A percentile compares a stretch with the other conserved stretches of the same genome.
Conservation (phyloP, 768 basidiomycete genomes). For the Boletus patriciae region DNA sequence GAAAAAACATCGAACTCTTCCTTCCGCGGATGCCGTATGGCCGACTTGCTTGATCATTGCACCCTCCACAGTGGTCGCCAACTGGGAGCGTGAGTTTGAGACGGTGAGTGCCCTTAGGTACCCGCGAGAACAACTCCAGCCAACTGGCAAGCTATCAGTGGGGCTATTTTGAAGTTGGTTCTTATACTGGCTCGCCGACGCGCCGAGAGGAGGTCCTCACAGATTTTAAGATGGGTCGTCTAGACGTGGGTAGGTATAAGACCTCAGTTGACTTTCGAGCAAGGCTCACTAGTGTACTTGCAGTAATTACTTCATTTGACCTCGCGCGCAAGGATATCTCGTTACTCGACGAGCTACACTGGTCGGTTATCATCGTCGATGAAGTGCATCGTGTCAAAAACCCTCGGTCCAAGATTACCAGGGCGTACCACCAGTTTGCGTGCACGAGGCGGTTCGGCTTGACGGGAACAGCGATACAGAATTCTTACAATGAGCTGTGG, state of each 20-base stretch:
- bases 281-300: not conserved
- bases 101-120: slow-evolving; percentile 48
- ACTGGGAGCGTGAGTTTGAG: slow-evolving; percentile 89
- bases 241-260: slow-evolving; percentile 71
- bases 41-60: slow-evolving; percentile 87
- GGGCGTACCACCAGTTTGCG: slow-evolving; percentile 68
- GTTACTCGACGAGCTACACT: slow-evolving; percentile 63
- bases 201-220: slow-evolving; percentile 57
- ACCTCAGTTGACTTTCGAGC: not conserved
- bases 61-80: slow-evolving; percentile 78
- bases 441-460: slow-evolving; percentile 78
- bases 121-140: not conserved
- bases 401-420: slow-evolving; percentile 58
- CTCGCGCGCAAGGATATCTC: slow-evolving; percentile 71
- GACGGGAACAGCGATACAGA: slow-evolving; percentile 85
- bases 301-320: slow-evolving; percentile 84
- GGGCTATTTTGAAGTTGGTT: slow-evolving; percentile 89
- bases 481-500: slow-evolving; percentile 88
- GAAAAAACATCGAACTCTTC: slow-evolving; percentile 52
- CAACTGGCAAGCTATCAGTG: slow-evolving; percentile 50
- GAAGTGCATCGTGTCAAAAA: slow-evolving; percentile 94
- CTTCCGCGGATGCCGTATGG: slow-evolving; percentile 72
- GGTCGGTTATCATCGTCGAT: slow-evolving; percentile 78
- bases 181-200: slow-evolving; percentile 56
- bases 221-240: slow-evolving; percentile 77